Evolutionary conservation across 2,329 filamentous ascomycete genomes (phyloP).

Genomic region (Ophiostoma triangulosporum): DNA sequence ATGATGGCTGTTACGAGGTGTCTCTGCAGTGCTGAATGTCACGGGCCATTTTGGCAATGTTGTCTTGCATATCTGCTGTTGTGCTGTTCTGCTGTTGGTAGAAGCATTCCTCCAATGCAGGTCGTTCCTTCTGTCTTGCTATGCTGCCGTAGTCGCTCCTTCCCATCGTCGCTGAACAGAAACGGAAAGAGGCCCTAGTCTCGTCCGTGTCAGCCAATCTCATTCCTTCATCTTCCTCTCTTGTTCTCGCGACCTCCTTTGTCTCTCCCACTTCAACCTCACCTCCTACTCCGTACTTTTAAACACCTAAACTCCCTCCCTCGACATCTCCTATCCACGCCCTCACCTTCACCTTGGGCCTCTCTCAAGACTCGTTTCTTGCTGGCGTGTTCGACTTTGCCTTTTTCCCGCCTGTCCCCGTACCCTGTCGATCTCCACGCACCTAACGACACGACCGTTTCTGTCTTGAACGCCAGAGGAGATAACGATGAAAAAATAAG

Average conservation of each 20-base stretch:
- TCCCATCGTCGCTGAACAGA: neutral
- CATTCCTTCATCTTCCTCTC: constrained; percentile 1
- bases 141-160: neutral
- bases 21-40: too few relatives aligned
- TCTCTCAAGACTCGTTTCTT: constrained; percentile 1
- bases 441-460: constrained; percentile 2
- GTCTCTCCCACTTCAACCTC: neutral
- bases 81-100: too few relatives aligned
- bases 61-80: neutral
- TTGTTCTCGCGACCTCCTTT: too few relatives aligned
- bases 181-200: constrained; percentile 1
- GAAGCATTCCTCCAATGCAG: neutral
- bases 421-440: constrained; percentile 2
- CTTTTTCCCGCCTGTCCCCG: neutral
- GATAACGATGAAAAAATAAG: neutral
- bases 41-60: neutral
- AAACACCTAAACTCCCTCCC: too few relatives aligned
- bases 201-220: too few relatives aligned
- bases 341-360: neutral
- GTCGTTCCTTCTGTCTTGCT: neutral
- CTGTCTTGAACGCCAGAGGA: constrained; percentile 2
- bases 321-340: neutral
- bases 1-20: too few relatives aligned
- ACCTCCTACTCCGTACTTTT: neutral
- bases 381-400: neutral